A percentile compares a stretch with the other conserved stretches of the same genome.
phyloP scores from a whole-genome alignment of 2,329 filamentous ascomycete species.

The Colletotrichum sp. region DNA sequence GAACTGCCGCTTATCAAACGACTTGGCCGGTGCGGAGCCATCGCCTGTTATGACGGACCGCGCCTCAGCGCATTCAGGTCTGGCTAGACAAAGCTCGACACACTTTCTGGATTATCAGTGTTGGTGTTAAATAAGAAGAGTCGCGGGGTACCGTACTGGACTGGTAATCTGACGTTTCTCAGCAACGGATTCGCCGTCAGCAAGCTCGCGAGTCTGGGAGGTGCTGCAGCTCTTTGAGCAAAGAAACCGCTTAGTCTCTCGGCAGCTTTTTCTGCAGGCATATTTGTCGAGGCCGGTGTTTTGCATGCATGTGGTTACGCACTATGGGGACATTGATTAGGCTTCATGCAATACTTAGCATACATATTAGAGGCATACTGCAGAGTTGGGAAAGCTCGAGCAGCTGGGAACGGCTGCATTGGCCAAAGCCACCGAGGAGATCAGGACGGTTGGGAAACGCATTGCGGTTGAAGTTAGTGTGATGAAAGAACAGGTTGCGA shows the following conservation, averaged over 20 bases:
- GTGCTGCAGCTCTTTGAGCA: not conserved
- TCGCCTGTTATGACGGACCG: not conserved
- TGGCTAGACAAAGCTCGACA: not conserved
- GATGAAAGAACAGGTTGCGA: fast-evolving
- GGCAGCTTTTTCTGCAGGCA: not conserved
- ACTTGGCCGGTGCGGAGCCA: not conserved
- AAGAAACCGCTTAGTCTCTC: not conserved
- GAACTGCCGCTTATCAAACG: not conserved
- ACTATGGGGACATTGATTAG: not conserved
- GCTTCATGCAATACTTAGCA: not conserved
- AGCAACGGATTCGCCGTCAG: fast-evolving
- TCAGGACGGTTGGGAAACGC: not conserved
- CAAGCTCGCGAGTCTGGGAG: not conserved
- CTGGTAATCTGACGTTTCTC: not conserved
- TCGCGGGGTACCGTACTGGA: fast-evolving
- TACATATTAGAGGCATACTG: fast-evolving
- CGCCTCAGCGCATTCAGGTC: not conserved
- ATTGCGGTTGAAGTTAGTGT: not conserved
- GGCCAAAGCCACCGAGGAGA: not conserved
- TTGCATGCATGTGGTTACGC: not conserved
- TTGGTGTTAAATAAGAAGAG: not conserved
- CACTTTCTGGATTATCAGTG: not conserved
- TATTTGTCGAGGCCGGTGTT: not conserved
- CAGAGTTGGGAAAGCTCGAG: not conserved
- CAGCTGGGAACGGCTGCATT: not conserved